These are phyloP conservation scores for Calocybe indica DNA, from an alignment of 768 basidiomycete genomes.

Conservation along the genomic window DNA sequence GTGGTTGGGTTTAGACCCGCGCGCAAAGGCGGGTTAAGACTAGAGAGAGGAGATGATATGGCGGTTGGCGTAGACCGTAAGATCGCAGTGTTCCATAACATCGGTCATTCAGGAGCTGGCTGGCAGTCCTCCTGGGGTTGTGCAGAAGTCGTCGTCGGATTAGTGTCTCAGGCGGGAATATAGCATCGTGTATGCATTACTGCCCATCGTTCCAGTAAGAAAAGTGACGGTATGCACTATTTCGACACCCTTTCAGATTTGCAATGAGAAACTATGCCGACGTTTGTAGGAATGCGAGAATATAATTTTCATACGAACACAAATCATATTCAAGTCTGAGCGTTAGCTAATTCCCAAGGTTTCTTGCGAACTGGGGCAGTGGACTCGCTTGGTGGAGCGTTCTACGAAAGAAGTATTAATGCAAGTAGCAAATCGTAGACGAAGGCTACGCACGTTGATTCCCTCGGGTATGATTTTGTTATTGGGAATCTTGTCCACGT, in stretches of 20 bases:
- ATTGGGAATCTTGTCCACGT: slow-evolving; percentile 70
- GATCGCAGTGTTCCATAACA: slow-evolving; percentile 9
- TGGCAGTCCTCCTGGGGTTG: slow-evolving; percentile 14
- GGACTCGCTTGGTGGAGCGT: slow-evolving; percentile 52
- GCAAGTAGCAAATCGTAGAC: slow-evolving; percentile 3
- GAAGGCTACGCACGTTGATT: slow-evolving; percentile 48
- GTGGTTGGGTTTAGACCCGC: slow-evolving; percentile 11
- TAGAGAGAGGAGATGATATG: slow-evolving; percentile 9
- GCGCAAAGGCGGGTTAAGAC: slow-evolving; percentile 6
- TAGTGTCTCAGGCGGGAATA: not conserved
- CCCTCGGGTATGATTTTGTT: slow-evolving; percentile 66
- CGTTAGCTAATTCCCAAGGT: slow-evolving; percentile 52
- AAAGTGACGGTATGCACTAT: too few relatives aligned
- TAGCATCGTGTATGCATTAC: too few relatives aligned
- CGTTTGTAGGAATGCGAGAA: too few relatives aligned
- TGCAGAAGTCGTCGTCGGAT: slow-evolving; percentile 7
- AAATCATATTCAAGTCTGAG: too few relatives aligned
- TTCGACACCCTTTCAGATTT: too few relatives aligned
- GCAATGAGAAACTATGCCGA: too few relatives aligned
- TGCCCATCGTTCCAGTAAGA: too few relatives aligned
- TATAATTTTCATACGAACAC: too few relatives aligned
- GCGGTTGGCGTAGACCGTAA: not conserved
- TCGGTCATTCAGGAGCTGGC: slow-evolving; percentile 10
- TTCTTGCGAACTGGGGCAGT: slow-evolving; percentile 46
- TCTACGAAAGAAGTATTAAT: slow-evolving; percentile 26